A percentile compares a stretch with the other conserved stretches of the same genome.
phyloP scores from a whole-genome alignment of 805 yeast species.

The Candida piceae region DNA sequence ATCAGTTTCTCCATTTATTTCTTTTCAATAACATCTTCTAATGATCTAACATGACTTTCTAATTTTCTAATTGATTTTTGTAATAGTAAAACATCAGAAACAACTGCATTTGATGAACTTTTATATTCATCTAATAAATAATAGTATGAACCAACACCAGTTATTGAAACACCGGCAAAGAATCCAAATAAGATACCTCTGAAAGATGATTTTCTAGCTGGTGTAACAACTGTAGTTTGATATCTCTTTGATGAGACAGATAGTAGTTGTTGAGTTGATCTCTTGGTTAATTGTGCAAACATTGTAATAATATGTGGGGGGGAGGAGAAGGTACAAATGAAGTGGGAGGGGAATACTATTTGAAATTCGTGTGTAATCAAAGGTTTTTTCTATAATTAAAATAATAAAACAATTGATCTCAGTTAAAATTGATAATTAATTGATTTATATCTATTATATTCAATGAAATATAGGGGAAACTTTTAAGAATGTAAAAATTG shows the following conservation, averaged over 20 bases:
- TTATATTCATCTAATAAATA: constrained; percentile 76
- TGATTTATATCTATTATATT: too few species aligned
- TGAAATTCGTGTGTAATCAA: too few species aligned
- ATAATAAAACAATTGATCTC: too few species aligned
- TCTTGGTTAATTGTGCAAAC: constrained; percentile 16
- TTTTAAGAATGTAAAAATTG: not conserved
- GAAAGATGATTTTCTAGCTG: constrained; percentile 19
- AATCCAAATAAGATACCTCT: constrained; percentile 63
- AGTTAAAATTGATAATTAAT: too few species aligned
- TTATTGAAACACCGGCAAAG: constrained; percentile 65
- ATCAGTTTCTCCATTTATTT: too few species aligned
- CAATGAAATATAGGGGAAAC: not conserved
- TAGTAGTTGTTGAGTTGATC: constrained; percentile 5
- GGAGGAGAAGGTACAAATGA: not conserved
- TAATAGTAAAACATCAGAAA: constrained; percentile 69
- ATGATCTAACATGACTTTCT: constrained; percentile 61
- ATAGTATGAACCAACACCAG: constrained; percentile 74
- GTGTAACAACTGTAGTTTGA: constrained; percentile 18
- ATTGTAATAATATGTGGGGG: constrained; percentile 5
- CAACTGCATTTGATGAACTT: constrained; percentile 62
- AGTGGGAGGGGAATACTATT: too few species aligned
- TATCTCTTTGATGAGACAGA: constrained; percentile 13
- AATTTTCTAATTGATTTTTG: constrained; percentile 62
- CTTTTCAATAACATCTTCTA: constrained; percentile 40
- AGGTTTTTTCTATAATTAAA: too few species aligned